Percentiles rank a stretch among this genome's conserved stretches.
Conservation (phyloP, 2,329 filamentous ascomycete species). For the Zymoseptoria ardabiliae region DNA sequence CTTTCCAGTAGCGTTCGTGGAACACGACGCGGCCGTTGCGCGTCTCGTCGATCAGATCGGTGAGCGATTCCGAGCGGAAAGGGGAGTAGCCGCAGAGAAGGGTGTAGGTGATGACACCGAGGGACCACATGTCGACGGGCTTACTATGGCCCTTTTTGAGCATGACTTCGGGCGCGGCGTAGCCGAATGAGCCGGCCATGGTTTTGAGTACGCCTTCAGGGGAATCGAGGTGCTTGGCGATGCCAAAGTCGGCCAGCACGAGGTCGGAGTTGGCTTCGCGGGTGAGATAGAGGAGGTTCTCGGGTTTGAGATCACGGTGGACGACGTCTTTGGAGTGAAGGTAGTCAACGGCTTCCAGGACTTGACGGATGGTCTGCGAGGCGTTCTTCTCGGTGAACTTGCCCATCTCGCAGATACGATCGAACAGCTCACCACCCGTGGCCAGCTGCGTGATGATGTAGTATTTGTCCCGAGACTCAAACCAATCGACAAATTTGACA, state of each 20-base stretch:
- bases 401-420: constrained; percentile 94
- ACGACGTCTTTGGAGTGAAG: constrained; percentile 92
- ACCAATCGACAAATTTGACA: constrained; percentile 97
- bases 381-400: constrained; percentile 98
- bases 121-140: constrained; percentile 98
- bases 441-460: constrained; percentile 97
- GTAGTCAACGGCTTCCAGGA: constrained; percentile 88
- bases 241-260: constrained; percentile 94
- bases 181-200: constrained; percentile 98
- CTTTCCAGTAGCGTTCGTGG: constrained; percentile 97
- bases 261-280: constrained; percentile 69
- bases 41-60: constrained; percentile 92
- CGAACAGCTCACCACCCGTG: constrained; percentile 92
- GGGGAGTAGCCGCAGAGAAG: constrained; percentile 96
- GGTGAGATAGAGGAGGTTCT: constrained; percentile 92
- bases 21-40: constrained; percentile 77
- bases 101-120: constrained; percentile 98
- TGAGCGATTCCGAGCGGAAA: constrained; percentile 88
- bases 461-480: constrained; percentile 98
- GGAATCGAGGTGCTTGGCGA: constrained; percentile 92
- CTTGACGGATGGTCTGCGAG: constrained; percentile 88
- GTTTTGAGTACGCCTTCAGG: constrained; percentile 89
- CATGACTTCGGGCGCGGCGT: constrained; percentile 97
- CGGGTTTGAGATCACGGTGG: constrained; percentile 94
- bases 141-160: constrained; percentile 95